Evolutionary conservation across 1,139 yeast genomes (phyloP), one percentile per base, ranked within the genome.

Genomic region (Hemisphaericaspora subhashii): DNA sequence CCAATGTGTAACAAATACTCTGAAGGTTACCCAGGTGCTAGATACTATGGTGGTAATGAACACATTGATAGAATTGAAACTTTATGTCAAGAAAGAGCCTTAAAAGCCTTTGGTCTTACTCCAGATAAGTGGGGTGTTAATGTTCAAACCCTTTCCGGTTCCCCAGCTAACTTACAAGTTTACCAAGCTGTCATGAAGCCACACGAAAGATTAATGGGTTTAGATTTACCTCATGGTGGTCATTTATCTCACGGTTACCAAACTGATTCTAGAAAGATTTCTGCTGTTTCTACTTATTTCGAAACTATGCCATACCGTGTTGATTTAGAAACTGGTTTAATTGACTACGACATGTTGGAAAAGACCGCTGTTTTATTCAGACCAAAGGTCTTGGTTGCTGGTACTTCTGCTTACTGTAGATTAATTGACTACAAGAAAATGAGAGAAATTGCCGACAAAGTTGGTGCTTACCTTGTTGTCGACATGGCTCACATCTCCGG

Each of bases 401-500:
- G 98, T 60, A 90, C 98, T 39, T 87, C 96, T 43, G 97, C 98
- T 35, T 90, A 90, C 69, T 86, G 96, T 47, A 81, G 98, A 65
- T 72, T 86, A 50, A 82, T 90, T 54, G 97, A 90, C 68, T 90
- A 90, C 77, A 79, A 77, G 66, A 82, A 92, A 70, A 86, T 90
- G 84, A 81, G 81, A 56, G 75, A 82, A 56, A 90, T 90, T 52
- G 95, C 97, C 43, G 94, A 88, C 66, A 84, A 81, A 61, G 95
- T 90, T 49, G 95, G 95, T 46, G 97, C 97, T 38, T 89, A 88
- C 66, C 75, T 90, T 48, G 74, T 90, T 60, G 83, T 87, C 45
- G 98, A 90, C 64, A 90, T 90, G 97, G 97, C 98, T 36, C 98
- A 90, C 62, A 90, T 87, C 51, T 87, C 96, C 22, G 98, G 98